phyloP scores from a whole-genome alignment of 352 stramenopile species.

The Phytopythium chamaehyphon region DNA sequence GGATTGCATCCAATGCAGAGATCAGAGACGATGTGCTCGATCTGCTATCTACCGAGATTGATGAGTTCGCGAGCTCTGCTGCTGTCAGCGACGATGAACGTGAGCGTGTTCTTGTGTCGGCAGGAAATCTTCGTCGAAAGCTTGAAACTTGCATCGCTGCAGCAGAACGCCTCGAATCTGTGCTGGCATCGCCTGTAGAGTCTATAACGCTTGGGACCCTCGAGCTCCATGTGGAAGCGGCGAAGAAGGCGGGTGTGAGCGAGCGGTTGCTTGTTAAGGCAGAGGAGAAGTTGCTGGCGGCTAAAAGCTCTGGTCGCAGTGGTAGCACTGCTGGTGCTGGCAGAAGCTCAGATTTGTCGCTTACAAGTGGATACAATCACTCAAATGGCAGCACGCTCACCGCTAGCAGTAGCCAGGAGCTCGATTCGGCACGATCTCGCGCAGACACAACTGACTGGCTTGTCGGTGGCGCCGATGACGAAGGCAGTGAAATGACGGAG shows the following conservation, averaged over 20 bases:
- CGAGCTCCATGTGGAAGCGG: conserved; percentile 51
- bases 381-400: background rate
- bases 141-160: conserved; percentile 48
- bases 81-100: conserved; percentile 20
- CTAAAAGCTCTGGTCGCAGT: background rate
- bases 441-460: conserved; percentile 48
- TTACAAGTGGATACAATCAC: conserved; percentile 1
- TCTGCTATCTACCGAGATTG: conserved; percentile 44
- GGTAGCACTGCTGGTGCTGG: background rate
- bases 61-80: conserved; percentile 35
- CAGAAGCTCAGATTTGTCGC: conserved; percentile 4
- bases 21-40: conserved; percentile 56
- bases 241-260: conserved; percentile 53
- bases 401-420: background rate
- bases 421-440: conserved; percentile 16
- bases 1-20: conserved; percentile 46
- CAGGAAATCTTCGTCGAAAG: conserved; percentile 38
- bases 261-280: conserved; percentile 55
- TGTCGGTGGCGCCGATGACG: conserved; percentile 20
- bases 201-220: conserved; percentile 42
- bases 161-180: conserved; percentile 38
- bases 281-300: conserved; percentile 46
- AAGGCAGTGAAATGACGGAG: conserved; percentile 26
- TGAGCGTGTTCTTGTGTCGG: conserved; percentile 34
- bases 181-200: conserved; percentile 36